Evolutionary conservation across 352 stramenopile species (phyloP).

Genomic region (Pelagophyceae sp.): DNA sequence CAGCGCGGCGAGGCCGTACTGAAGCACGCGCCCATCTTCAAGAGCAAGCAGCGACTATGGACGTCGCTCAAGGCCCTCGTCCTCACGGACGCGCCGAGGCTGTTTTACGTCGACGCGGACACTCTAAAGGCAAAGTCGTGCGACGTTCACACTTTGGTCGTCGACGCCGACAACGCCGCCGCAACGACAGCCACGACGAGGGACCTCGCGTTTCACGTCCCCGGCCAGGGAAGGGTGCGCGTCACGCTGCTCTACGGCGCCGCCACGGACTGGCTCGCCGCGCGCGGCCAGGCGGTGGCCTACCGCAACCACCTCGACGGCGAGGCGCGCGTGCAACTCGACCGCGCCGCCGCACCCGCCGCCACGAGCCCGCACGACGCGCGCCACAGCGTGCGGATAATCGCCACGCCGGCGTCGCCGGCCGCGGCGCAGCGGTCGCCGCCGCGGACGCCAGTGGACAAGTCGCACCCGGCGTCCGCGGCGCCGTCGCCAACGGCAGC

Average conservation of each 20-base stretch:
- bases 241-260: background rate
- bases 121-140: background rate
- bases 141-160: background rate
- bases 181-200: background rate
- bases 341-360: background rate
- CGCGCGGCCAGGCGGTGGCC: background rate
- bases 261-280: background rate
- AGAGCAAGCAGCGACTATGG: background rate
- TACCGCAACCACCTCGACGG: background rate
- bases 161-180: background rate
- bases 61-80: conserved; percentile 13
- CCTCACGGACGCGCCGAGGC: background rate
- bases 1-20: background rate
- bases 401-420: background rate
- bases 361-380: background rate
- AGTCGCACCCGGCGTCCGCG: background rate
- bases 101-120: conserved; percentile 17
- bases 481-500: background rate
- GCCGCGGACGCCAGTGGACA: background rate
- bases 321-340: background rate
- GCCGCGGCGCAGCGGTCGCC: too few relatives aligned
- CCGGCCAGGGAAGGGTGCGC: background rate
- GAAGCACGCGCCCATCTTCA: background rate
- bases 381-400: background rate
- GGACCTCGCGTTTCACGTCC: background rate